A percentile compares a stretch with the other conserved stretches of the same genome.
These are phyloP conservation scores for Thozetella sp. DNA, from an alignment of 495 filamentous ascomycete genomes.

Conservation along the genomic window DNA sequence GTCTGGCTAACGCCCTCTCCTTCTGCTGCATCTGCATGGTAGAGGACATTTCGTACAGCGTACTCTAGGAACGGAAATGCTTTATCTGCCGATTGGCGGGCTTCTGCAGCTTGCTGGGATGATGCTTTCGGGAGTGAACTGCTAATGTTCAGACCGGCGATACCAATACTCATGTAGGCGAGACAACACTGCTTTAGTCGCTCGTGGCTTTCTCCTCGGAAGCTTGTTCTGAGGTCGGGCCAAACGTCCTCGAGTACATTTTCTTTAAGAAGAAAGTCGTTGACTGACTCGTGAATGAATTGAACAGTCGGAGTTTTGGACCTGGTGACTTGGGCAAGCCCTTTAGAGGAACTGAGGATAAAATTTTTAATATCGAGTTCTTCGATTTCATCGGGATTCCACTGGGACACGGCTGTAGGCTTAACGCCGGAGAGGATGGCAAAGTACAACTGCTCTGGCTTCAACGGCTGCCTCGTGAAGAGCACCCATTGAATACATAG, in stretches of 20 bases:
- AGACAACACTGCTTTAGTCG: conserved; percentile 35
- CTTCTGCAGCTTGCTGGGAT: conserved; percentile 14
- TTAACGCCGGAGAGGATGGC: conserved; percentile 32
- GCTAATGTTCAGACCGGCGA: conserved; percentile 2
- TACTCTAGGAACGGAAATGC: conserved; percentile 16
- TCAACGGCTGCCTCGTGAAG: conserved; percentile 29
- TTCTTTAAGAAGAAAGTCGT: conserved; percentile 31
- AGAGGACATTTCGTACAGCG: conserved; percentile 11
- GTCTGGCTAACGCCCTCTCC: conserved; percentile 29
- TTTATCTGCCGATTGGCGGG: conserved; percentile 11
- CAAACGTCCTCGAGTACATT: conserved; percentile 34
- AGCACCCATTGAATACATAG: conserved; percentile 42
- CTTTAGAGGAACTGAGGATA: conserved; percentile 33
- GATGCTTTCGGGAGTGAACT: conserved; percentile 7
- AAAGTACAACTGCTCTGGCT: conserved; percentile 33
- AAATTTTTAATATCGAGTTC: conserved; percentile 16
- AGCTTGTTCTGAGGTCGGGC: conserved; percentile 24
- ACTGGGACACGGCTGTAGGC: conserved; percentile 9
- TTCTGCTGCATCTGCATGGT: conserved; percentile 19
- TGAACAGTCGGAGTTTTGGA: conserved; percentile 28
- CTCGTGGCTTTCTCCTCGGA: conserved; percentile 30
- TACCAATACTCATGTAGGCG: conserved; percentile 15
- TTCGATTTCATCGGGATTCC: conserved; percentile 7
- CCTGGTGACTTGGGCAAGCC: conserved; percentile 31
- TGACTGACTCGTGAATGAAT: conserved; percentile 45